These are phyloP conservation scores for Chaetoceros tenuissimus DNA, from an alignment of 108 stramenopile genomes.

Conservation along the genomic window DNA sequence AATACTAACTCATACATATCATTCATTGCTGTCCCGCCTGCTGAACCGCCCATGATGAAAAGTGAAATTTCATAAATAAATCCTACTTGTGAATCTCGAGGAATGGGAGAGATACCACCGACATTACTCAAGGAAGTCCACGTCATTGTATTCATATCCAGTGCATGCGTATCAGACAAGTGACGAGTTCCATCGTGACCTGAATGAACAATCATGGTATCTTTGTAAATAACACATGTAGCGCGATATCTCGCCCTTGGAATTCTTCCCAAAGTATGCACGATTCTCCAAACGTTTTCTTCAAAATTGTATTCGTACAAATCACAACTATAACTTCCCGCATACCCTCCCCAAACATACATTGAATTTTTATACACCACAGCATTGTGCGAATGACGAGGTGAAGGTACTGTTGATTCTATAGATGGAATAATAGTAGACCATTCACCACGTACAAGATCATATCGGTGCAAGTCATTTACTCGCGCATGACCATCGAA, in stretches of 20 bases:
- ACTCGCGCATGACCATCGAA: constrained; percentile 83
- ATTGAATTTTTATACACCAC: constrained; percentile 75
- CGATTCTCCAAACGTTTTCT: constrained; percentile 54
- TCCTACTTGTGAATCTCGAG: constrained; percentile 88
- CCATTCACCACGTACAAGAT: not conserved
- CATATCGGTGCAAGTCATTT: constrained; percentile 74
- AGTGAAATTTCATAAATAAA: constrained; percentile 74
- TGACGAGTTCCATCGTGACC: constrained; percentile 97
- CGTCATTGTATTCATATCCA: constrained; percentile 71
- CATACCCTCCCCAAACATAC: constrained; percentile 89
- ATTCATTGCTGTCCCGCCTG: constrained; percentile 87
- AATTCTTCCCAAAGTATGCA: constrained; percentile 71
- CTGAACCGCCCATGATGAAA: constrained; percentile 87
- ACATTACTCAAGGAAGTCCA: constrained; percentile 61
- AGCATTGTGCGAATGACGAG: constrained; percentile 92
- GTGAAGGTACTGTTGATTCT: constrained; percentile 57
- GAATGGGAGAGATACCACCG: constrained; percentile 74
- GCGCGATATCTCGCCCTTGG: constrained; percentile 94
- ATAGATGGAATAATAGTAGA: not conserved
- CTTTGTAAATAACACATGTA: constrained; percentile 74
- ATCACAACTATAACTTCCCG: constrained; percentile 90
- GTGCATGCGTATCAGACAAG: constrained; percentile 88
- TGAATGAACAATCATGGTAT: constrained; percentile 78
- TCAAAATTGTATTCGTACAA: constrained; percentile 84
- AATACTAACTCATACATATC: constrained; percentile 85